phyloP scores from a whole-genome alignment of 2,329 filamentous ascomycete species.

The Phialemoniopsis sp. region DNA sequence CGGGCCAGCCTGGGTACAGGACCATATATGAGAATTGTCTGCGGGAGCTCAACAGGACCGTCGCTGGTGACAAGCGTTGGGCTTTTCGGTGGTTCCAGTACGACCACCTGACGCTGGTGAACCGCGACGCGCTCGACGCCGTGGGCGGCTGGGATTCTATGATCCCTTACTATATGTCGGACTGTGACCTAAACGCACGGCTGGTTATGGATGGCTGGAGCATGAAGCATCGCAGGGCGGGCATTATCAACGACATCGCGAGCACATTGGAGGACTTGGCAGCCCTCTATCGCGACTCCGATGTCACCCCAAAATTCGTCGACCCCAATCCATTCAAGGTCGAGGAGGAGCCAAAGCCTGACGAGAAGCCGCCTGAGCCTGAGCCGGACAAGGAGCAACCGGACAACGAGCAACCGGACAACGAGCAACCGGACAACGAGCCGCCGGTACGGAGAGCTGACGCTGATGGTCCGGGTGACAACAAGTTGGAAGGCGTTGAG shows the following conservation, averaged over 20 bases:
- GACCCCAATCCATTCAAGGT: conserved; percentile 59
- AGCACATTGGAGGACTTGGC: conserved; percentile 31
- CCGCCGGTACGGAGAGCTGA: too few species aligned
- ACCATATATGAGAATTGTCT: conserved; percentile 24
- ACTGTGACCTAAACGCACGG: conserved; percentile 41
- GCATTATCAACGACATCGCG: conserved; percentile 32
- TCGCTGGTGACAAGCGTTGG: conserved; percentile 39
- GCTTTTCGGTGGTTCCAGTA: conserved; percentile 32
- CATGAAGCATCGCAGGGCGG: conserved; percentile 23
- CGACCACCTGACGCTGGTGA: conserved; percentile 44
- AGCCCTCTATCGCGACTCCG: conserved; percentile 28
- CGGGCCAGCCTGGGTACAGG: conserved; percentile 20
- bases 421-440: too few species aligned
- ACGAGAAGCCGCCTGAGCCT: too few species aligned
- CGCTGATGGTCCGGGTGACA: too few species aligned
- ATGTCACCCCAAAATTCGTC: conserved; percentile 17
- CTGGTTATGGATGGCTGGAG: conserved; percentile 30
- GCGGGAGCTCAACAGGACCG: conserved; percentile 18
- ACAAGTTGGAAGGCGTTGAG: conserved; percentile 9
- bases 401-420: too few species aligned
- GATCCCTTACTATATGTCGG: conserved; percentile 45
- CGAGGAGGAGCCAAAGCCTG: conserved; percentile 75
- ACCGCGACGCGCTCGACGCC: conserved; percentile 36
- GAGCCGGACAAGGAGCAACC: too few species aligned
- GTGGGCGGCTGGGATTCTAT: conserved; percentile 45